Conservation (phyloP, 208 protist species). For the Trichomonas gallinae region DNA sequence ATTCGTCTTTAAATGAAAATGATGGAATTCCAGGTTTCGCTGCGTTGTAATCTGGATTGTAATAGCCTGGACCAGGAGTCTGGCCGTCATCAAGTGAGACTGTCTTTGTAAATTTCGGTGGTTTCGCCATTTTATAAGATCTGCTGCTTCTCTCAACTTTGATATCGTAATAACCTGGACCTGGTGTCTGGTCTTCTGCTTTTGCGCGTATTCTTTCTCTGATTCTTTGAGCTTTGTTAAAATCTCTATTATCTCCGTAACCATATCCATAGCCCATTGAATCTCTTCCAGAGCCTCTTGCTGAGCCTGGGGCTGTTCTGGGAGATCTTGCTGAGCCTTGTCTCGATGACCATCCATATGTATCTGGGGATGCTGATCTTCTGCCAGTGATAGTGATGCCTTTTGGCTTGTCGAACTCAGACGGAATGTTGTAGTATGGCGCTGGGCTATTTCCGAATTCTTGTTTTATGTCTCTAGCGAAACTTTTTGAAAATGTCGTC, state of each 20-base stretch:
- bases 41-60: neutral
- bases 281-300: neutral
- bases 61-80: neutral
- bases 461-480: neutral
- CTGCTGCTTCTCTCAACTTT: neutral
- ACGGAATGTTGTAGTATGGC: neutral
- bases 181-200: neutral
- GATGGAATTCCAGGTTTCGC: neutral
- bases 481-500: neutral
- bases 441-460: neutral
- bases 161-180: neutral
- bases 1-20: neutral
- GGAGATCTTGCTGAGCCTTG: neutral
- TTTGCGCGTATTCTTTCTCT: neutral
- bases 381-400: neutral
- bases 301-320: neutral
- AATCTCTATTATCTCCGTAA: neutral
- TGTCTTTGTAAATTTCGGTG: neutral
- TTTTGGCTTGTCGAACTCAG: neutral
- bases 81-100: neutral
- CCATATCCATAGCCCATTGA: too few relatives aligned
- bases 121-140: neutral
- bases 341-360: too few relatives aligned
- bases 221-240: neutral
- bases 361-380: neutral